These are phyloP conservation scores for Blastobotrys persicus DNA, from an alignment of 1,139 yeast genomes.

Conservation along the genomic window DNA sequence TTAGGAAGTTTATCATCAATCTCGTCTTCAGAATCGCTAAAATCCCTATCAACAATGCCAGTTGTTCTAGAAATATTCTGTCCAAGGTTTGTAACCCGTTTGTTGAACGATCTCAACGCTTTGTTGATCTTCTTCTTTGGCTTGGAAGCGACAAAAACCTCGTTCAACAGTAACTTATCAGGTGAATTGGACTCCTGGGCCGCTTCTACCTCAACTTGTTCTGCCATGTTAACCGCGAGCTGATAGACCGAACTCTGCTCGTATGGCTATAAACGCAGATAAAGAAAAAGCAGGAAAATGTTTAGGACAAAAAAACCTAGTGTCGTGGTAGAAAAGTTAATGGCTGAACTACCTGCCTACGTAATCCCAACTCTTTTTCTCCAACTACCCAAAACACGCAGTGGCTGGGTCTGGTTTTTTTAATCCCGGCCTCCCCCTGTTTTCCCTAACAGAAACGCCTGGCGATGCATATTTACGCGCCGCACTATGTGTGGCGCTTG, in stretches of 20 bases:
- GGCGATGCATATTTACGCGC: no score
- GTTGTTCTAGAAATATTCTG: conserved; percentile 24
- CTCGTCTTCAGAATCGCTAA: conserved; percentile 16
- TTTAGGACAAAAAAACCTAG: not conserved
- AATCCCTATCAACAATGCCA: conserved; percentile 22
- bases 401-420: no score
- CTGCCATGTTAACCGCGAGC: not conserved
- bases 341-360: conserved; percentile 2
- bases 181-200: not conserved
- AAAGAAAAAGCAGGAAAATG: conserved; percentile 1
- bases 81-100: conserved; percentile 26
- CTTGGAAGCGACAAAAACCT: conserved; percentile 25
- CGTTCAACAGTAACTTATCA: conserved; percentile 10
- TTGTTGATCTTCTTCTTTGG: conserved; percentile 26
- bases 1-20: conserved; percentile 15
- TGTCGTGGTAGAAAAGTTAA: conserved; percentile 1
- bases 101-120: conserved; percentile 27
- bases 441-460: no score
- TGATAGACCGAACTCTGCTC: not conserved
- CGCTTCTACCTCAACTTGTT: conserved; percentile 3
- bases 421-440: no score
- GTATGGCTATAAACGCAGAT: no score
- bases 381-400: no score
- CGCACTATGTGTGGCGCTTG: no score
- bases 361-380: not conserved